Conservation (phyloP, 73 alveolate genomes). For the Tetrahymena malaccensis region DNA sequence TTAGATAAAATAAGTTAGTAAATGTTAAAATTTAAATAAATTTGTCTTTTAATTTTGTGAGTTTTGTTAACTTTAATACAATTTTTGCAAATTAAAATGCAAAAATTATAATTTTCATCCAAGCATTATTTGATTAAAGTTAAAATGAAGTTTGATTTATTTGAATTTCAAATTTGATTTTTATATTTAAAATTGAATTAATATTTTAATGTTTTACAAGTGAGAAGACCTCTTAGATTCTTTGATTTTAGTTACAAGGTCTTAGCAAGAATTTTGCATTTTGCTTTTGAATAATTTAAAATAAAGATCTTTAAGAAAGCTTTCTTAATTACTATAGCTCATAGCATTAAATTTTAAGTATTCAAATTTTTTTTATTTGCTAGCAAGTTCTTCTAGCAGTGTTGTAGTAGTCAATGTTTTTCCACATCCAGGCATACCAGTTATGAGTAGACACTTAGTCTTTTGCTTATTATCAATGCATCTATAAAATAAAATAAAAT, state of each 20-base stretch:
- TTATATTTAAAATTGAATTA: neutral
- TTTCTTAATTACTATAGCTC: neutral
- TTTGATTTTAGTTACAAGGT: neutral
- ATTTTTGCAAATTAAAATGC: no score
- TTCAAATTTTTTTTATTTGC: neutral
- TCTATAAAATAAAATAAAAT: neutral
- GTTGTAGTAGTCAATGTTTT: neutral
- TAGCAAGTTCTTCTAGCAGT: neutral
- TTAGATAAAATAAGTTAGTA: neutral
- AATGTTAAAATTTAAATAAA: neutral
- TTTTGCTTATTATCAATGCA: neutral
- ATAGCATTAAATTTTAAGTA: neutral
- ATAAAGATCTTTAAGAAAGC: neutral
- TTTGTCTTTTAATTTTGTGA: neutral
- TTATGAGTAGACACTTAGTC: neutral
- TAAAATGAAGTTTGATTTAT: neutral
- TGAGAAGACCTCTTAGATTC: neutral
- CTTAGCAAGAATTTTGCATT: neutral
- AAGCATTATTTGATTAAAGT: neutral
- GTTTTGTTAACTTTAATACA: no score
- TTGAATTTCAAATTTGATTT: neutral
- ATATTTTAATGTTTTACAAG: neutral
- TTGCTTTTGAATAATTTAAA: neutral
- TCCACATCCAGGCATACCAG: neutral
- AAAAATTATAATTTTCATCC: no score